Percentiles rank a stretch among this genome's conserved stretches.
phyloP scores from a whole-genome alignment of 2,329 filamentous ascomycete genomes.

The Cadophora sp. region DNA sequence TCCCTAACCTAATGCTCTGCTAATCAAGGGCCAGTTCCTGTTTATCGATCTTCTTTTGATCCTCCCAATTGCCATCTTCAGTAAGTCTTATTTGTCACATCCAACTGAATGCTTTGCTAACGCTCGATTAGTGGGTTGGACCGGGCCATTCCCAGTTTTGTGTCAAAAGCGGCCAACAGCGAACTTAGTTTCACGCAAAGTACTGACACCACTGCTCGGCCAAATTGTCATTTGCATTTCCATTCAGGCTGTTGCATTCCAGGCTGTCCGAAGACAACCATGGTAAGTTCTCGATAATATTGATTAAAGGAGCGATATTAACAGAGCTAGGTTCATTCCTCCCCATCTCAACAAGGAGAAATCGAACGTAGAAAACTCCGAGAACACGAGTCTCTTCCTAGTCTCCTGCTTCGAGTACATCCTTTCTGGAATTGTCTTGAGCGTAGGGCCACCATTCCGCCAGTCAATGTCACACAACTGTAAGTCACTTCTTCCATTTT shows the following conservation, averaged over 20 bases:
- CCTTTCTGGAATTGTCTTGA: conserved; percentile 85
- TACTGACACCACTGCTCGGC: conserved; percentile 85
- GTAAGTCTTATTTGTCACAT: conserved; percentile 51
- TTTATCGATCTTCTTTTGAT: conserved; percentile 95
- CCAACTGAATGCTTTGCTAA: not conserved
- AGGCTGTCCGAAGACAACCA: conserved; percentile 76
- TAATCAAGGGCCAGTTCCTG: conserved; percentile 65
- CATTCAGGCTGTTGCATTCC: conserved; percentile 77
- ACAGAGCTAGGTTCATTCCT: conserved; percentile 72
- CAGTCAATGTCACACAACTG: conserved; percentile 81
- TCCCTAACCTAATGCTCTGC: not conserved
- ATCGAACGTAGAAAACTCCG: conserved; percentile 87
- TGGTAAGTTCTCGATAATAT: conserved; percentile 62
- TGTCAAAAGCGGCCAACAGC: conserved; percentile 89
- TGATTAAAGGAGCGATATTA: not conserved
- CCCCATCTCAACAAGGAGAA: conserved; percentile 79
- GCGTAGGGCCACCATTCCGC: conserved; percentile 89
- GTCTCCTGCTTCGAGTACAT: conserved; percentile 96
- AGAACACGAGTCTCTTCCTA: conserved; percentile 91
- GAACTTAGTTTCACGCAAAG: conserved; percentile 89
- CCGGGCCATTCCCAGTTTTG: conserved; percentile 78
- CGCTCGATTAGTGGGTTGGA: conserved; percentile 89
- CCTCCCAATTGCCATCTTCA: conserved; percentile 95
- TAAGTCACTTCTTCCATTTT: conserved; percentile 52
- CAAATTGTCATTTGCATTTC: conserved; percentile 84